Evolutionary conservation across 2,329 filamentous ascomycete genomes (phyloP).

Genomic region (Penicillium sumatraense): DNA sequence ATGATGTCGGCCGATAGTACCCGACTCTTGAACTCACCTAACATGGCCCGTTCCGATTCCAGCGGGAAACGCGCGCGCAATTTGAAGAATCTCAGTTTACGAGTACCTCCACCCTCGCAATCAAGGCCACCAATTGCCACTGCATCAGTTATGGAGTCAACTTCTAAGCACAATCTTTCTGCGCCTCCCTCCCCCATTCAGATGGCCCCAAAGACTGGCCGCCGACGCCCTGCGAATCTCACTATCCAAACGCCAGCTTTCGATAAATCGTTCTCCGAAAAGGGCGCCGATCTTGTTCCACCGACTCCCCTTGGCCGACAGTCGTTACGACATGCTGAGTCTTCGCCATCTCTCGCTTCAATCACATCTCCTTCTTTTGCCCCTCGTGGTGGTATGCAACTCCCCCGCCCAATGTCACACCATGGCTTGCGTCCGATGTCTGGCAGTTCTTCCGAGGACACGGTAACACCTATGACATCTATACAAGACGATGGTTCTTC

Average conservation of each 20-base stretch:
- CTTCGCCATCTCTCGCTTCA: slow-evolving; percentile 62
- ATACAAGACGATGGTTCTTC: slow-evolving; percentile 32
- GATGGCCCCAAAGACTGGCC: slow-evolving; percentile 58
- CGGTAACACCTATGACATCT: slow-evolving; percentile 31
- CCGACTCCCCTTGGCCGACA: slow-evolving; percentile 60
- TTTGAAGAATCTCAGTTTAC: slow-evolving; percentile 67
- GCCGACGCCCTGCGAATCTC: slow-evolving; percentile 62
- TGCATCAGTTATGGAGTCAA: slow-evolving; percentile 52
- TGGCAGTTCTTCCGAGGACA: slow-evolving; percentile 33
- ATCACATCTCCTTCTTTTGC: slow-evolving; percentile 57
- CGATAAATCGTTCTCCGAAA: slow-evolving; percentile 54
- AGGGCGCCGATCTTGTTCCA: slow-evolving; percentile 57
- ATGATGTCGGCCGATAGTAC: slow-evolving; percentile 34
- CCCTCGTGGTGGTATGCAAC: slow-evolving; percentile 56
- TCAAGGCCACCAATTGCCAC: slow-evolving; percentile 54
- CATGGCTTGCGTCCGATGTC: slow-evolving; percentile 35
- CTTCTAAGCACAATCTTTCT: slow-evolving; percentile 46
- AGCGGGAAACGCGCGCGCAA: slow-evolving; percentile 57
- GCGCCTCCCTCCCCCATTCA: slow-evolving; percentile 62
- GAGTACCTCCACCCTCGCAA: slow-evolving; percentile 56
- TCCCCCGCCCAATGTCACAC: slow-evolving; percentile 47
- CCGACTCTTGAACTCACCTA: slow-evolving; percentile 26
- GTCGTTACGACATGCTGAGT: slow-evolving; percentile 65
- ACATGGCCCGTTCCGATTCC: slow-evolving; percentile 46
- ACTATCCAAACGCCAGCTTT: slow-evolving; percentile 62